These are phyloP conservation scores for Sideroxylon spinosum DNA, from an alignment of 179 eudicot species.

Conservation along the genomic window DNA sequence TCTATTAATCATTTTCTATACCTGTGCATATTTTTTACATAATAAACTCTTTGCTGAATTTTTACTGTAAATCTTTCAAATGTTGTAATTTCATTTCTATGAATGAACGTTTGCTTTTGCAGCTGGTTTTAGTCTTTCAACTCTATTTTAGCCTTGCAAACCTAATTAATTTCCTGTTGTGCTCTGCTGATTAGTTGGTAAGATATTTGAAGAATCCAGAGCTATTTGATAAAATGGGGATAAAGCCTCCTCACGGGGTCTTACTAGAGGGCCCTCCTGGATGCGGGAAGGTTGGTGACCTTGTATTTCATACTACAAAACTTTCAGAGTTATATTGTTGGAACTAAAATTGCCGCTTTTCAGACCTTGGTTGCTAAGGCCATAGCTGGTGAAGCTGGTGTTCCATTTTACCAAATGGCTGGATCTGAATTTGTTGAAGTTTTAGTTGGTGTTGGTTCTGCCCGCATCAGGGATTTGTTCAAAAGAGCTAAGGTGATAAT, in stretches of 20 bases:
- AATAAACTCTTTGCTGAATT: neutral
- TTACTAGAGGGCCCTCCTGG: constrained; percentile 97
- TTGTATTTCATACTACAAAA: neutral
- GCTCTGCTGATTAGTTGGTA: constrained; percentile 52
- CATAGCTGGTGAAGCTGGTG: constrained; percentile 98
- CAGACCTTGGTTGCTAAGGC: constrained; percentile 99
- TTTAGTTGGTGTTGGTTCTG: constrained; percentile 96
- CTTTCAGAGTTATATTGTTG: neutral
- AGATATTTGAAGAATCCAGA: constrained; percentile 90
- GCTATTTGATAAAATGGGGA: constrained; percentile 84
- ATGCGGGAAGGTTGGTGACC: constrained; percentile 76
- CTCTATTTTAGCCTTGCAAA: neutral
- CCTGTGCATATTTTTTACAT: neutral
- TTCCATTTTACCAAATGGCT: constrained; percentile 98
- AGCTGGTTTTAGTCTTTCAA: neutral
- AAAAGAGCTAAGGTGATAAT: constrained; percentile 84
- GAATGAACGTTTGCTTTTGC: neutral
- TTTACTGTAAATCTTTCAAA: neutral
- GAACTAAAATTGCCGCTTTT: constrained; percentile 4
- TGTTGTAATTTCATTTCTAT: neutral
- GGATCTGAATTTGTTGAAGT: constrained; percentile 98
- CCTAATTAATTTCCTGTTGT: constrained; percentile 11
- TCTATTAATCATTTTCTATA: neutral
- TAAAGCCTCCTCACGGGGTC: constrained; percentile 97
- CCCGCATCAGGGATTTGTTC: constrained; percentile 92